Base-by-base conservation (phyloP, 1,139 yeast genomes). In the Yamadazyma oceani region DNA sequence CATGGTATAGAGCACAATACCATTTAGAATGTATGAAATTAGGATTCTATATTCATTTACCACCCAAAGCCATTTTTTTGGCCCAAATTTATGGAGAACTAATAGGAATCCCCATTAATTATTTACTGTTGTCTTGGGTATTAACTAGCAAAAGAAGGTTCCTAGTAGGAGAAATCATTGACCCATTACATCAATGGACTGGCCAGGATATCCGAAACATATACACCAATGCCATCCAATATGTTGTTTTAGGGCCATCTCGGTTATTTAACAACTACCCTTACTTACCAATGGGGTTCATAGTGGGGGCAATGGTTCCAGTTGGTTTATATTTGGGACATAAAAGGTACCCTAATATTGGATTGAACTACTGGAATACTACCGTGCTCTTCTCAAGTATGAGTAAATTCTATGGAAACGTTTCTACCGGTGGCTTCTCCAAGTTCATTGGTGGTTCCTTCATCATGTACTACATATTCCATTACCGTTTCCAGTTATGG, bases 141-240 rank as follows among this genome's bases (percentile, higher is more conserved):
- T 45, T 74, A 27, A 44, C 46, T 3, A 54, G 67, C 17, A 74
- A 73, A 43, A 43, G 60, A 35, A 68, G 61, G 3, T 73, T 50
- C 39, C 51, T 73, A 30, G 51, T 52, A n/a, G 78, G 78, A 1
- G 44, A 51, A 2, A 50, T 53, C 29, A 50, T 42, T 1, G 79
- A 74, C 44, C 75, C 77, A 0, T 52, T 73, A 19, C 73, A 71
- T 44, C 79, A 74, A 49, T 75, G 79, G 79, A 73, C 78, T 1
- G 78, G 76, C 3, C 78, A 73, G 44, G 48, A 58, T 5, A 60
- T 73, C 22, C 58, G 62, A 25, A 54, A 61, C 12, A 62, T 60
- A 41, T 72, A 73, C 45, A 68, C 76, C 11, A 72, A 73, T 47
- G 73, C 79, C 10, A 66, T 74, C 21, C 78, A 71, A 46, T 73